Base-by-base conservation (phyloP, 768 basidiomycete species). In the Pulveroboletus frians region DNA sequence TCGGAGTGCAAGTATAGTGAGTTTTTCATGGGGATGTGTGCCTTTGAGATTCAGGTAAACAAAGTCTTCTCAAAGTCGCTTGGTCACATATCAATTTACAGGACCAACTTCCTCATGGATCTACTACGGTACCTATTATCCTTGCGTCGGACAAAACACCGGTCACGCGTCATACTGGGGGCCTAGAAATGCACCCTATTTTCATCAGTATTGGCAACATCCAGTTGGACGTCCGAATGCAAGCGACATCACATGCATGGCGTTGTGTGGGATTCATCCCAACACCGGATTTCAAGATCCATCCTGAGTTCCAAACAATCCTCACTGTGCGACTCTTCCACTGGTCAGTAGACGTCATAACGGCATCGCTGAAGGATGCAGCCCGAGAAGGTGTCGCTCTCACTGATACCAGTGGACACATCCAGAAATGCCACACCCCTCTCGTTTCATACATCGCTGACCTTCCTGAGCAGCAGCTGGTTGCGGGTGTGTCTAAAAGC, bases 1-100 rank as follows among this genome's bases (percentile, higher is more conserved):
- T 31, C 10, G 3, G 40, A 54, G 20, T 35, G 50, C 5, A 46
- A 58, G 10, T 66, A 55, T 35, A 43, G 35, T 1, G 60, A 69
- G 15, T 67, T 57, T 39, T 60, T 69, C 18, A 59, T 53, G 0
- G 53, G 48, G 2, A 36, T 47, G 0, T 32, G 13, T 23, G 63
- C 60, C 9, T 59, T 52, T 58, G 34, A 49, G 11, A 54, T 62
- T 6, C 63, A 67, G 57, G 64, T 60, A 15, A 35, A 9, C 11
- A 13, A 37, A 9, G 9, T 37, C 1, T 3, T 34, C 15, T 6
- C 15, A 1, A 15, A 32, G 31, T 10, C 15, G 15, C 15, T 5
- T 14, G 15, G 2, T n/a, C 32, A 3, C 3, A 21, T 21, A 5
- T 11, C 13, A 5, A 26, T 26, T 7, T 7, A 13, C 37, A 38